Evolutionary conservation across 805 yeast genomes (phyloP).

Genomic region (Barnettozyma siamensis): DNA sequence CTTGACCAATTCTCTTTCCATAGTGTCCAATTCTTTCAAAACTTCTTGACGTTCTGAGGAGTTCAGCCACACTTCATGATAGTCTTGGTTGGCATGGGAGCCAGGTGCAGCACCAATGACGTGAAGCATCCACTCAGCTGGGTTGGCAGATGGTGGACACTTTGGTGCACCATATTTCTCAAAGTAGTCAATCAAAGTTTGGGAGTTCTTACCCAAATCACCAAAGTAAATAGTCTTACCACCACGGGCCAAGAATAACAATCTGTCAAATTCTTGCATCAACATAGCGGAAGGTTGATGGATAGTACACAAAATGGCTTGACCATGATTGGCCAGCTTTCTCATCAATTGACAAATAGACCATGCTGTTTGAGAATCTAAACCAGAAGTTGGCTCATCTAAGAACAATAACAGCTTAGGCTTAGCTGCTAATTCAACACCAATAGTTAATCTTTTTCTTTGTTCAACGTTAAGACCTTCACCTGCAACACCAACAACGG

Average conservation of each 20-base stretch:
- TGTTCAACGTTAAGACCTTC: conserved; percentile 62
- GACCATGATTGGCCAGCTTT: conserved; percentile 53
- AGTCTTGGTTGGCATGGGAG: conserved; percentile 65
- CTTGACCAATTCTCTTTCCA: conserved; percentile 55
- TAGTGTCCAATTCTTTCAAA: conserved; percentile 49
- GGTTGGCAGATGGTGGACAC: conserved; percentile 68
- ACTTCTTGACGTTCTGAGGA: conserved; percentile 59
- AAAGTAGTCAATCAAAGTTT: conserved; percentile 55
- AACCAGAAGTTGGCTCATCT: conserved; percentile 66
- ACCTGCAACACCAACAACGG: conserved; percentile 70
- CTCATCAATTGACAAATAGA: conserved; percentile 56
- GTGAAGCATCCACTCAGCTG: conserved; percentile 90
- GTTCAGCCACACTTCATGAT: conserved; percentile 69
- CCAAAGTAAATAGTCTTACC: conserved; percentile 76
- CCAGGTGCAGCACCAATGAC: conserved; percentile 83
- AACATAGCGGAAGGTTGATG: conserved; percentile 83
- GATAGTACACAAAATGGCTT: conserved; percentile 66
- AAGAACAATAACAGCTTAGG: conserved; percentile 54
- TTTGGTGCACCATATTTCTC: conserved; percentile 58
- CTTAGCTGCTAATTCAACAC: conserved; percentile 61
- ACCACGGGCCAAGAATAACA: conserved; percentile 62
- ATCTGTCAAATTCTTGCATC: conserved; percentile 71
- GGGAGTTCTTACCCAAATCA: conserved; percentile 56
- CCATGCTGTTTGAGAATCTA: conserved; percentile 66
- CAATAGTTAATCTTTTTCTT: conserved; percentile 59